A percentile compares a stretch with the other conserved stretches of the same genome.
Evolutionary conservation across 805 yeast species (phyloP).

Genomic region (Osmozyma mogii): DNA sequence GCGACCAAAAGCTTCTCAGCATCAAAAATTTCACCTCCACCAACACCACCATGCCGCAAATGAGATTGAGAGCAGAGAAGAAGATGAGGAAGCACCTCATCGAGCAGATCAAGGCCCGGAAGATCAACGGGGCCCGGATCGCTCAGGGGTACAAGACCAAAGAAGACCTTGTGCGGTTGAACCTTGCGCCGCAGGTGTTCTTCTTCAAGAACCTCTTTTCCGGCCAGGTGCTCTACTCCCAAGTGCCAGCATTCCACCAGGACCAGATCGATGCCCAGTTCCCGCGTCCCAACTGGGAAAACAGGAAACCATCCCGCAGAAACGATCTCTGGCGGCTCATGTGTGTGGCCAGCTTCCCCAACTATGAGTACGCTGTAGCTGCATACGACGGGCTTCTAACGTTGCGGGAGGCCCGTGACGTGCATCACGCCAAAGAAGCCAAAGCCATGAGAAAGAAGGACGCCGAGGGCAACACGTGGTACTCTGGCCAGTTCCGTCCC

Average conservation of each 20-base stretch:
- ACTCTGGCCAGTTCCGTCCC: conserved; percentile 81
- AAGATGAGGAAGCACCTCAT: conserved; percentile 39
- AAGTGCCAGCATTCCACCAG: conserved; percentile 58
- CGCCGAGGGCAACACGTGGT: conserved; percentile 78
- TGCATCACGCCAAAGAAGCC: conserved; percentile 46
- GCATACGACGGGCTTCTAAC: conserved; percentile 70
- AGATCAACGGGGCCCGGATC: conserved; percentile 34
- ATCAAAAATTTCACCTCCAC: conserved; percentile 1
- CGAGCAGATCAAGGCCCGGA: conserved; percentile 37
- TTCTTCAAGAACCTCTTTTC: conserved; percentile 78
- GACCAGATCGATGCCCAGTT: conserved; percentile 64
- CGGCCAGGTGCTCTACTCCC: conserved; percentile 87
- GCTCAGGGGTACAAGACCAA: conserved; percentile 31
- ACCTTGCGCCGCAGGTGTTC: conserved; percentile 76
- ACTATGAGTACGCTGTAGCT: conserved; percentile 56
- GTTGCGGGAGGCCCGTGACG: conserved; percentile 67
- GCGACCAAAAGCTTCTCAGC: too few relatives aligned
- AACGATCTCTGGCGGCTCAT: conserved; percentile 85
- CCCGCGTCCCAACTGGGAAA: conserved; percentile 82
- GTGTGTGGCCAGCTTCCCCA: conserved; percentile 68
- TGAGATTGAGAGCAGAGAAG: conserved; percentile 37
- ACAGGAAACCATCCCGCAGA: conserved; percentile 70
- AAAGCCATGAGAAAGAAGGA: conserved; percentile 63
- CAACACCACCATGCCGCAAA: conserved; percentile 21
- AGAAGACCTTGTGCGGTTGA: conserved; percentile 33